Evolutionary conservation across 2,329 filamentous ascomycete genomes (phyloP).

Genomic region (Penicillium freii): DNA sequence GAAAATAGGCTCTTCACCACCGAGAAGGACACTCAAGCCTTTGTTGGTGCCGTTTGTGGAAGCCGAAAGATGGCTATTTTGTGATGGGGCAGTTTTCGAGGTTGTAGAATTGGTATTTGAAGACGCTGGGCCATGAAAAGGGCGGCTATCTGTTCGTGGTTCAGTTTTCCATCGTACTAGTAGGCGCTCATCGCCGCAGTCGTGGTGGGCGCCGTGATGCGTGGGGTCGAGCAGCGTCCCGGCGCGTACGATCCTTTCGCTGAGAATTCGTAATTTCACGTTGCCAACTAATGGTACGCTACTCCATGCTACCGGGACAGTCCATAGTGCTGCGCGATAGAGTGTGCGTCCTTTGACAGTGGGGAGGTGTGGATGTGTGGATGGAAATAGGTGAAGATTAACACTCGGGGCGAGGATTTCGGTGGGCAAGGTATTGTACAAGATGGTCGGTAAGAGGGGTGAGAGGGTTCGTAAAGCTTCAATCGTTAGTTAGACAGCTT

Average conservation of each 20-base stretch:
- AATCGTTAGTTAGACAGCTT: background rate
- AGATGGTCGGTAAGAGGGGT: conserved; percentile 59
- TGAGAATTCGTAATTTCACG: conserved; percentile 80
- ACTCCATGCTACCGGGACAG: conserved; percentile 93
- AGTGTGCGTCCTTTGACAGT: conserved; percentile 87
- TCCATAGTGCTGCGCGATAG: conserved; percentile 93
- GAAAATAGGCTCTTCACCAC: conserved; percentile 52
- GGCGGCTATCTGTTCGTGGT: conserved; percentile 34
- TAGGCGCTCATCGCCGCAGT: conserved; percentile 66
- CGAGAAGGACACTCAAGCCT: conserved; percentile 49
- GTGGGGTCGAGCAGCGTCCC: conserved; percentile 40
- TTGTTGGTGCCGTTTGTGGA: conserved; percentile 38
- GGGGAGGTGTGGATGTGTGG: conserved; percentile 66
- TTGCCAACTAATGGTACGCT: conserved; percentile 87
- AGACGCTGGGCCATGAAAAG: conserved; percentile 17
- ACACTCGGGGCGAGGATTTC: conserved; percentile 63
- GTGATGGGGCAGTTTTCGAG: conserved; percentile 3
- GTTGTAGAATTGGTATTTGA: conserved; percentile 14
- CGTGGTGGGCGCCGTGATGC: conserved; percentile 30
- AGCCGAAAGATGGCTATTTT: conserved; percentile 19
- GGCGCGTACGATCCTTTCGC: conserved; percentile 78
- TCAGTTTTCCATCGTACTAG: conserved; percentile 85
- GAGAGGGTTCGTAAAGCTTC: conserved; percentile 61
- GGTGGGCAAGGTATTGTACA: conserved; percentile 60
- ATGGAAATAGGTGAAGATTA: conserved; percentile 63